phyloP scores from a whole-genome alignment of 495 filamentous ascomycete genomes.

The Tuber calosporum region DNA sequence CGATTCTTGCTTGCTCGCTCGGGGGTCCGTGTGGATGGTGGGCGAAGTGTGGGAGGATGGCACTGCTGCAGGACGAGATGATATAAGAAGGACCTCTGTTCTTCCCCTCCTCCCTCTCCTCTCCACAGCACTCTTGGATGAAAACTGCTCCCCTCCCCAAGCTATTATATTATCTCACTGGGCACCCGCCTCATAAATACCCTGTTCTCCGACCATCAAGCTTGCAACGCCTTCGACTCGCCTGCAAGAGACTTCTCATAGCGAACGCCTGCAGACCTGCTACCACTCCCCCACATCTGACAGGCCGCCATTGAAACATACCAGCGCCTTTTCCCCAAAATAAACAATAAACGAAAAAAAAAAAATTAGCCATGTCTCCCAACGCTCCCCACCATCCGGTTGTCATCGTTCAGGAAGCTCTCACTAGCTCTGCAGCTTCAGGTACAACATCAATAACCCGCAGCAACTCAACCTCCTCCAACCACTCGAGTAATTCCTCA shows the following conservation, averaged over 20 bases:
- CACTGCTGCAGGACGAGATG: not conserved
- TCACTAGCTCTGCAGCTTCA: not conserved
- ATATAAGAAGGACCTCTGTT: not conserved
- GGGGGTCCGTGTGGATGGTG: not conserved
- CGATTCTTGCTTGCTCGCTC: not conserved
- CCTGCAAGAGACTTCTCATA: not conserved
- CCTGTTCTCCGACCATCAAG: not conserved
- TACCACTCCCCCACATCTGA: not conserved
- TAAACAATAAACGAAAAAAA: not conserved
- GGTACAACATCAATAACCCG: not conserved
- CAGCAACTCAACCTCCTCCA: conserved; percentile 16
- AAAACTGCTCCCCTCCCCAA: not conserved
- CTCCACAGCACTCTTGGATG: not conserved
- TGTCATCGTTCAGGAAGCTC: not conserved
- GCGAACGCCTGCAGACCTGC: not conserved
- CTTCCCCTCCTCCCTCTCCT: not conserved
- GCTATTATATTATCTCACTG: not conserved
- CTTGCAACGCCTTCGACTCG: not conserved
- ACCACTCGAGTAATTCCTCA: conserved; percentile 7
- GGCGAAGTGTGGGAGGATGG: not conserved
- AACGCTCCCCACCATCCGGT: not conserved
- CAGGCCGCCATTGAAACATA: not conserved
- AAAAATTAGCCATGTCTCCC: not conserved
- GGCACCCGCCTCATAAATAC: not conserved
- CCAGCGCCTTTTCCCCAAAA: not conserved